phyloP scores from a whole-genome alignment of 2,329 filamentous ascomycete species.

The Pseudofabraea citricarpa region DNA sequence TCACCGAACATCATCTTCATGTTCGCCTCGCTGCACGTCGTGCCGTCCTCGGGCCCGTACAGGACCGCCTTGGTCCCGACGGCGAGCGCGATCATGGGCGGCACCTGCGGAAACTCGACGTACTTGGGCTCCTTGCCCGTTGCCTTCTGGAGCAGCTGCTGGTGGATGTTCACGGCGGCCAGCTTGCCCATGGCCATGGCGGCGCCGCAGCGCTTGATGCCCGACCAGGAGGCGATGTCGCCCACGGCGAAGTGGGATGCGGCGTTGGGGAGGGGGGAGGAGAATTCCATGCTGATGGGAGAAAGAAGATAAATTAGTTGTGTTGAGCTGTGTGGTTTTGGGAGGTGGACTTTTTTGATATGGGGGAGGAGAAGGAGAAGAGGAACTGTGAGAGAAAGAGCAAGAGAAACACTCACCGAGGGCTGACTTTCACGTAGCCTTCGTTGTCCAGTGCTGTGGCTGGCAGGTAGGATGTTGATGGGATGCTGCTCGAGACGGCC shows the following conservation, averaged over 20 bases:
- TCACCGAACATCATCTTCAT: constrained; percentile 61
- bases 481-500: constrained; percentile 59
- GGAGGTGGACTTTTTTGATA: too few species aligned
- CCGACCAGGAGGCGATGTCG: constrained; percentile 66
- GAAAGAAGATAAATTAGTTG: too few species aligned
- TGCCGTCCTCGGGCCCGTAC: constrained; percentile 53
- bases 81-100: constrained; percentile 66
- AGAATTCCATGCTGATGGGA: too few species aligned
- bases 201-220: constrained; percentile 73
- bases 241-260: constrained; percentile 63
- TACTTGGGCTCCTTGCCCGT: constrained; percentile 39
- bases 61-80: constrained; percentile 65
- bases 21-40: constrained; percentile 56
- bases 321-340: too few species aligned
- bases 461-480: constrained; percentile 61
- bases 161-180: constrained; percentile 62
- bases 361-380: too few species aligned
- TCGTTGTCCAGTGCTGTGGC: constrained; percentile 52
- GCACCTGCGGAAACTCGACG: constrained; percentile 46
- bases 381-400: too few species aligned
- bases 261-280: constrained; percentile 48
- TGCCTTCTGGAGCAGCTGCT: constrained; percentile 46
- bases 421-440: constrained; percentile 59
- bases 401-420: constrained; percentile 42
- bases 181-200: constrained; percentile 71